These are phyloP conservation scores for Incumbomyces lentus DNA, from an alignment of 2,329 filamentous ascomycete species.

Conservation along the genomic window DNA sequence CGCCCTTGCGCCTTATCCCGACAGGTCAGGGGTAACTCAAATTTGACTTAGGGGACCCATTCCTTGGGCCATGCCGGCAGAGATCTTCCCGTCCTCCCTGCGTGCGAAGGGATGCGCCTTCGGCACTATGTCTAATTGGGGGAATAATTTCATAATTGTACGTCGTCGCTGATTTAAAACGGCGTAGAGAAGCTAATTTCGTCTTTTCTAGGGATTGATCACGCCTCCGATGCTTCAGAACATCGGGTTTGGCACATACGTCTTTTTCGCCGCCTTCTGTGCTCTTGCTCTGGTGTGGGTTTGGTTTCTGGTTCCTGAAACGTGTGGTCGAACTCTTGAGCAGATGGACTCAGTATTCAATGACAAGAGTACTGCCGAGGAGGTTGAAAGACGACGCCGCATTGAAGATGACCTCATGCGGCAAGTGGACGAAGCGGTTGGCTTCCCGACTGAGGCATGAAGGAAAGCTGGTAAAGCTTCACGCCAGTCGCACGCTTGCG, in stretches of 20 bases:
- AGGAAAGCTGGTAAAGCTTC: no score
- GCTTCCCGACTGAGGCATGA: no score
- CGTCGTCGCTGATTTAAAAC: slow-evolving; percentile 21
- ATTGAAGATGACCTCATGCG: slow-evolving; percentile 27
- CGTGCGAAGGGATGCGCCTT: slow-evolving; percentile 57
- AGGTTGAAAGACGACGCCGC: slow-evolving; percentile 22
- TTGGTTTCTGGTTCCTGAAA: slow-evolving; percentile 48
- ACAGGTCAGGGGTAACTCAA: no score
- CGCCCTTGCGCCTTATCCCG: no score
- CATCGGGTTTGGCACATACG: slow-evolving; percentile 43
- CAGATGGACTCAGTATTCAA: slow-evolving; percentile 42
- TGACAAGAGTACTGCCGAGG: slow-evolving; percentile 27
- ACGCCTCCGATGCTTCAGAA: slow-evolving; percentile 54
- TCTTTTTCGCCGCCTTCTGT: slow-evolving; percentile 51
- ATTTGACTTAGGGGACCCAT: slow-evolving; percentile 31
- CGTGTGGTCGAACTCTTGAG: slow-evolving; percentile 45
- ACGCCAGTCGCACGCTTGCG: no score
- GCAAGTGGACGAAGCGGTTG: slow-evolving; percentile 1
- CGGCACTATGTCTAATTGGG: slow-evolving; percentile 54
- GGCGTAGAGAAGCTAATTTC: background rate
- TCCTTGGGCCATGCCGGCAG: slow-evolving; percentile 35
- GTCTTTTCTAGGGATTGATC: slow-evolving; percentile 41
- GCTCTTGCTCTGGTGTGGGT: slow-evolving; percentile 42
- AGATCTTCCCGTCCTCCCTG: slow-evolving; percentile 54
- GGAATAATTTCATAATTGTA: slow-evolving; percentile 53